Conservation (phyloP, 2,329 filamentous ascomycete species). For the Colletotrichum somersetense region DNA sequence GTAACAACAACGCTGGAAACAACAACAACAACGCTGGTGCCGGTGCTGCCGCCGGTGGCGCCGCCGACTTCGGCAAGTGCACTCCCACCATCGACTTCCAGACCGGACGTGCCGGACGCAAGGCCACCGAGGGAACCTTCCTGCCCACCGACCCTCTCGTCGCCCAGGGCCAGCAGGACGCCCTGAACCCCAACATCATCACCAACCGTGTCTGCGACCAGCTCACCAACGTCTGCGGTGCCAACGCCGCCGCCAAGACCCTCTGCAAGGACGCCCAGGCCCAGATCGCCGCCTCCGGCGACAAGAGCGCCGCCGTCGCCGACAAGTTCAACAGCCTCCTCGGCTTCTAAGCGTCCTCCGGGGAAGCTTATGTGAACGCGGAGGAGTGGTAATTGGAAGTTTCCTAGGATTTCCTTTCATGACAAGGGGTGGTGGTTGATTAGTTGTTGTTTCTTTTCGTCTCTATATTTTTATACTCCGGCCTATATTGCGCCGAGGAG, state of each 20-base stretch:
- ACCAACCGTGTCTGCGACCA: slow-evolving; percentile 73
- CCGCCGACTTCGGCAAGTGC: slow-evolving; percentile 63
- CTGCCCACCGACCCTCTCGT: slow-evolving; percentile 67
- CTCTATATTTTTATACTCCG: slow-evolving; percentile 21
- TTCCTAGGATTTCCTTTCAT: neutral
- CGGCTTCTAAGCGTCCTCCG: slow-evolving; percentile 49
- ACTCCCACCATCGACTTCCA: slow-evolving; percentile 68
- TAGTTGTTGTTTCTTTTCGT: slow-evolving; percentile 7
- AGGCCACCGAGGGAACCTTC: slow-evolving; percentile 68
- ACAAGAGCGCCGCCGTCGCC: slow-evolving; percentile 61
- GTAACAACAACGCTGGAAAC: slow-evolving; percentile 33
- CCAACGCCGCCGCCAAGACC: slow-evolving; percentile 65
- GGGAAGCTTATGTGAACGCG: too few relatives aligned
- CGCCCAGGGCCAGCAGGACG: slow-evolving; percentile 68
- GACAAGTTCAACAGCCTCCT: slow-evolving; percentile 60
- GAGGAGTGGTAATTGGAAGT: neutral
- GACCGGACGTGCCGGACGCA: slow-evolving; percentile 63
- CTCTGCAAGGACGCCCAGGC: slow-evolving; percentile 63
- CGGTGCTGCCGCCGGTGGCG: slow-evolving; percentile 45
- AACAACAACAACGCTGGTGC: slow-evolving; percentile 41
- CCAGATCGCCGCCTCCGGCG: slow-evolving; percentile 62
- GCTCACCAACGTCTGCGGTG: slow-evolving; percentile 70
- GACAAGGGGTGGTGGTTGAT: neutral
- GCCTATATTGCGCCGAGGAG: slow-evolving; percentile 10
- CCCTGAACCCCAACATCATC: slow-evolving; percentile 74